Evolutionary conservation across 2,329 filamentous ascomycete genomes (phyloP).

Genomic region (Aspergillus ochraceus): DNA sequence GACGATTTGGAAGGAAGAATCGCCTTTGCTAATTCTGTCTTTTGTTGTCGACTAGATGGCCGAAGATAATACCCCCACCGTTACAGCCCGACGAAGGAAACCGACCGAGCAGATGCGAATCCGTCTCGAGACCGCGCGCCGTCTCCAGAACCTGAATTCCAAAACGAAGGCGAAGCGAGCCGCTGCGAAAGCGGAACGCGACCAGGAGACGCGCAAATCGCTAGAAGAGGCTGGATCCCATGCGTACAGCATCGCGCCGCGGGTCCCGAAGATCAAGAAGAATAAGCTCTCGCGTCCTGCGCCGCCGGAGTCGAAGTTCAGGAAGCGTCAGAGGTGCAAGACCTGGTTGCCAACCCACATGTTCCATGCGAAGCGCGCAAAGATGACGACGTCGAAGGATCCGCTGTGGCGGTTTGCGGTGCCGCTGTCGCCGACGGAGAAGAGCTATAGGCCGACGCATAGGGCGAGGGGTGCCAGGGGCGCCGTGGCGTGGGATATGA

Average conservation of each 20-base stretch:
- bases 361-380: conserved; percentile 89
- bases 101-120: conserved; percentile 47
- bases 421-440: conserved; percentile 81
- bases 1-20: too few species aligned
- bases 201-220: conserved; percentile 25
- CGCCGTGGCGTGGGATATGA: conserved; percentile 87
- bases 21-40: too few species aligned
- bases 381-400: conserved; percentile 75
- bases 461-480: conserved; percentile 73
- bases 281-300: conserved; percentile 67
- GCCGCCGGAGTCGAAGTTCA: conserved; percentile 68
- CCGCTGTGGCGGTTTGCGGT: conserved; percentile 90
- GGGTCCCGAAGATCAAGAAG: conserved; percentile 66
- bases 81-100: conserved; percentile 57
- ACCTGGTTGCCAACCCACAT: conserved; percentile 93
- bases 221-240: conserved; percentile 30
- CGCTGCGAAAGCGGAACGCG: conserved; percentile 46
- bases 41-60: too few species aligned
- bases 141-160: conserved; percentile 61
- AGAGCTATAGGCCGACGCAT: conserved; percentile 85
- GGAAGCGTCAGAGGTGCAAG: conserved; percentile 82
- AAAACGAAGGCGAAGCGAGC: conserved; percentile 42
- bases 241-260: conserved; percentile 38
- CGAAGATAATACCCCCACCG: conserved; percentile 86
- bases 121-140: conserved; percentile 74